phyloP scores from a whole-genome alignment of 1,139 yeast genomes.

The Geotrichum carabidarum region DNA sequence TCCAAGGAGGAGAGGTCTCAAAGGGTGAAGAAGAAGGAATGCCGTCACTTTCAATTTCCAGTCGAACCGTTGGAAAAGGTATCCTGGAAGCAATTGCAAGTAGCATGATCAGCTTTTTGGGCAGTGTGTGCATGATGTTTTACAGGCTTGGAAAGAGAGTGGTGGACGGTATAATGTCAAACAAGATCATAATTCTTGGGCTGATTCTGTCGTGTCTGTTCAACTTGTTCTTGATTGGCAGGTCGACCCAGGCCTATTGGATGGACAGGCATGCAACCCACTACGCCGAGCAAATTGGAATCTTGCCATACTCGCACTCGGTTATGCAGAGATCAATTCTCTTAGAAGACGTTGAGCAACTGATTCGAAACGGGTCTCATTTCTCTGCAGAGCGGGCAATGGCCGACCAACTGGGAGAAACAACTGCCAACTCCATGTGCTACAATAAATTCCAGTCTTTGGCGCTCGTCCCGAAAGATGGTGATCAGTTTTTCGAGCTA shows the following conservation, averaged over 20 bases:
- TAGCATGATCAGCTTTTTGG: constrained; percentile 6
- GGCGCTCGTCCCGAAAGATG: constrained; percentile 10
- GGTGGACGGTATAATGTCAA: not conserved
- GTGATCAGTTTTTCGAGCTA: not conserved
- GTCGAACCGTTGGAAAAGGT: not conserved
- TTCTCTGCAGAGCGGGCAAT: constrained; percentile 17
- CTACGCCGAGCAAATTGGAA: constrained; percentile 41
- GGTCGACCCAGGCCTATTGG: constrained; percentile 62
- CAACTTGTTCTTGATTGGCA: constrained; percentile 53
- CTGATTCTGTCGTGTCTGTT: constrained; percentile 43
- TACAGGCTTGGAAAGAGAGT: not conserved
- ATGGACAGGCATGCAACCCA: constrained; percentile 51
- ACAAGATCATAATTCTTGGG: constrained; percentile 30
- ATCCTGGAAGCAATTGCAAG: constrained; percentile 10
- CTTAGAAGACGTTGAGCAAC: constrained; percentile 57
- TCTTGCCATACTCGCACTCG: constrained; percentile 38
- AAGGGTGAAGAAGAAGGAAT: not conserved
- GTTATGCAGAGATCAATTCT: constrained; percentile 54
- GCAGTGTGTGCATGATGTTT: constrained; percentile 1
- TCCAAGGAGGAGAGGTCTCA: not conserved
- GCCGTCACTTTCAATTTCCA: not conserved
- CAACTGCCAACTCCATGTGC: constrained; percentile 14
- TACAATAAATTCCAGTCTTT: constrained; percentile 16
- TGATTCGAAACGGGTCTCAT: constrained; percentile 32
- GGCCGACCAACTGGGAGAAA: constrained; percentile 2